phyloP scores from a whole-genome alignment of 352 stramenopile species.

The Globisporangium polare region DNA sequence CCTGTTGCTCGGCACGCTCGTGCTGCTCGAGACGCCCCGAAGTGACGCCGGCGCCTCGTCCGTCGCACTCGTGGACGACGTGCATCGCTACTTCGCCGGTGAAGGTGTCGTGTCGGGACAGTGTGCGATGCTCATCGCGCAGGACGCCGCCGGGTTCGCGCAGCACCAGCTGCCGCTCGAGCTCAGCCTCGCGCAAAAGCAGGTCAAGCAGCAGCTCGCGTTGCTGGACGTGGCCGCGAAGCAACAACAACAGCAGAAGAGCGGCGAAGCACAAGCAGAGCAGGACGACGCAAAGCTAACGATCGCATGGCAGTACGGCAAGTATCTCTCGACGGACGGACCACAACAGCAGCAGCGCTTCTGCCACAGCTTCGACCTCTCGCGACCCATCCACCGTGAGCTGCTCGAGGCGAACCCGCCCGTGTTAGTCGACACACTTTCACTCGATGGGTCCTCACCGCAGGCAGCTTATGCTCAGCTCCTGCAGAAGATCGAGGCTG shows the following conservation, averaged over 20 bases:
- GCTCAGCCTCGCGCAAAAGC: slow-evolving; percentile 61
- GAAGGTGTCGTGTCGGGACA: slow-evolving; percentile 50
- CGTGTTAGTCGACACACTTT: slow-evolving; percentile 21
- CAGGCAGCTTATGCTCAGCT: slow-evolving; percentile 27
- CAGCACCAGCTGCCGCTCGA: slow-evolving; percentile 45
- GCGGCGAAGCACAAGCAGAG: neutral
- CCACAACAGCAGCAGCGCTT: slow-evolving; percentile 26
- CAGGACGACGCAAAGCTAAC: slow-evolving; percentile 27
- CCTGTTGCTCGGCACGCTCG: slow-evolving; percentile 44
- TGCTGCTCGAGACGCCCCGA: slow-evolving; percentile 39
- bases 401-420: slow-evolving; percentile 41
- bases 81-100: slow-evolving; percentile 64
- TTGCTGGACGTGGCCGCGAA: slow-evolving; percentile 2
- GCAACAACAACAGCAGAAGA: slow-evolving; percentile 6
- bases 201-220: slow-evolving; percentile 54
- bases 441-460: neutral
- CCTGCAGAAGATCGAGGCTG: slow-evolving; percentile 20
- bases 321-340: slow-evolving; percentile 32
- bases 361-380: slow-evolving; percentile 76
- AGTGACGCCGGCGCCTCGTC: slow-evolving; percentile 19
- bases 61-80: slow-evolving; percentile 33
- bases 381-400: slow-evolving; percentile 47
- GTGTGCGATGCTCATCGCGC: slow-evolving; percentile 28
- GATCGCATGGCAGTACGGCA: slow-evolving; percentile 79
- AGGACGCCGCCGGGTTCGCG: slow-evolving; percentile 37